Percentiles rank a stretch among this genome's conserved stretches.
phyloP scores from a whole-genome alignment of 768 basidiomycete species.

The Punctularia strigosozonata region DNA sequence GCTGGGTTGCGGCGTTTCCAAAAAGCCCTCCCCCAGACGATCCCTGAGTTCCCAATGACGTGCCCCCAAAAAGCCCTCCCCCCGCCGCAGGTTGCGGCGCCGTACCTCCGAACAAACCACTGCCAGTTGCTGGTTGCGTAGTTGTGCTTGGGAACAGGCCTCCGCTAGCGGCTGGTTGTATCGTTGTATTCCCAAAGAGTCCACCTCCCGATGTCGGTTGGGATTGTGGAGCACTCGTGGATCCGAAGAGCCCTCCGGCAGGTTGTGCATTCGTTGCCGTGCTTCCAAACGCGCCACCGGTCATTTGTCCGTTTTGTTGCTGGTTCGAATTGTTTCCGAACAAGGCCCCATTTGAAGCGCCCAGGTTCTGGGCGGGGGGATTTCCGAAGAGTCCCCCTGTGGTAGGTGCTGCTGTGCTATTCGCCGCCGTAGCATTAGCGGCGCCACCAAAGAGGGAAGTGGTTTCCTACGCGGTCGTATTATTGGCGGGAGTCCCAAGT shows the following conservation, averaged over 20 bases:
- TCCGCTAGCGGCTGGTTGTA: constrained; percentile 8
- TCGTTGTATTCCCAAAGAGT: constrained; percentile 12
- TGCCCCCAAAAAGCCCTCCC: constrained; percentile 13
- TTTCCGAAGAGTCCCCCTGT: constrained; percentile 13
- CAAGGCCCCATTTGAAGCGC: constrained; percentile 4
- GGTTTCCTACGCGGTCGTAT: not conserved
- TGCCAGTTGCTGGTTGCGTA: constrained; percentile 6
- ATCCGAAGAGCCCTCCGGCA: constrained; percentile 7
- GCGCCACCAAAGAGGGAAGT: not conserved
- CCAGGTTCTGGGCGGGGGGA: not conserved
- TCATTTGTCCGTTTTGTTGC: not conserved
- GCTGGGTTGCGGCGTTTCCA: constrained; percentile 10
- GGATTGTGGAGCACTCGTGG: constrained; percentile 9
- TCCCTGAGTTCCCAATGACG: constrained; percentile 3
- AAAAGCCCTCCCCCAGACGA: constrained; percentile 18
- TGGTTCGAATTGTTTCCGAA: constrained; percentile 2
- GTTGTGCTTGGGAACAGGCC: constrained; percentile 9
- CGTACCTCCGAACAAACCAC: constrained; percentile 11
- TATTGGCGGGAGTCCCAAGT: not conserved
- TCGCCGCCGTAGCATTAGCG: not conserved
- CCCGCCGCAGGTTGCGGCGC: constrained; percentile 2
- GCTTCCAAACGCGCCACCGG: constrained; percentile 6
- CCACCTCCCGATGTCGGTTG: constrained; percentile 5
- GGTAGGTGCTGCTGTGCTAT: constrained; percentile 3
- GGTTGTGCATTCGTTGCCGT: constrained; percentile 3